Evolutionary conservation across 345 rosid species (phyloP), one percentile per base, ranked within the genome.

Genomic region (Citrus sp.): DNA sequence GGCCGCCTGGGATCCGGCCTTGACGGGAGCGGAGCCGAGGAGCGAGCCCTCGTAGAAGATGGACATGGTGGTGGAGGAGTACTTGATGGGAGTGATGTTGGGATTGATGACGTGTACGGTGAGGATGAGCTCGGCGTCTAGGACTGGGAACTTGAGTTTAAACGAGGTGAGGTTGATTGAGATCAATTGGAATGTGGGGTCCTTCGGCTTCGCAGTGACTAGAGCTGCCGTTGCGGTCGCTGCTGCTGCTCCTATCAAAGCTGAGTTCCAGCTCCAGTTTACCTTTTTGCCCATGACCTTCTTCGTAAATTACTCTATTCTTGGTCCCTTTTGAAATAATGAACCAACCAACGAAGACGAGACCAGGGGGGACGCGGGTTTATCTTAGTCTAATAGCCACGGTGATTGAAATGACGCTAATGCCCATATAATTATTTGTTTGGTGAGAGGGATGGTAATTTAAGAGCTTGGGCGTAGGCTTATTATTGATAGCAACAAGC

Each of bases 21-120:
- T 63, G 4, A 95, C 91, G 55, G 82, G 68, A 9, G 94, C 98
- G 9, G 90, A 80, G 16, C 98, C 98, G 38, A 95, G 87, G 30
- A 88, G 87, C 6, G 94, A 81, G 24, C 95, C 98, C n/a, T 89
- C 97, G 88, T 95, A 95, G 89, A 88, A 85, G 83, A 95, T 95
- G 68, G 97, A 88, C 98, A 95, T 89, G 34, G 87, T 86, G 76
- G 98, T 79, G 76, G 98, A 85, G 35, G 95, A 82, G 92, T 92
- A 93, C 79, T 84, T 83, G 82, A 92, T 73, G 70, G 98, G 82
- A 54, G 84, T 77, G 81, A 89, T 70, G 88, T 95, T 93, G 28
- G 97, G 97, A 82, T 95, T 95, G 60, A 90, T 84, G 88, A 92
- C 92, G 86, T 93, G 95, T 81, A 93, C 93, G 80, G 90, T 90